Conservation (phyloP, 2,329 filamentous ascomycete genomes). For the Arthrocladium fulminans region DNA sequence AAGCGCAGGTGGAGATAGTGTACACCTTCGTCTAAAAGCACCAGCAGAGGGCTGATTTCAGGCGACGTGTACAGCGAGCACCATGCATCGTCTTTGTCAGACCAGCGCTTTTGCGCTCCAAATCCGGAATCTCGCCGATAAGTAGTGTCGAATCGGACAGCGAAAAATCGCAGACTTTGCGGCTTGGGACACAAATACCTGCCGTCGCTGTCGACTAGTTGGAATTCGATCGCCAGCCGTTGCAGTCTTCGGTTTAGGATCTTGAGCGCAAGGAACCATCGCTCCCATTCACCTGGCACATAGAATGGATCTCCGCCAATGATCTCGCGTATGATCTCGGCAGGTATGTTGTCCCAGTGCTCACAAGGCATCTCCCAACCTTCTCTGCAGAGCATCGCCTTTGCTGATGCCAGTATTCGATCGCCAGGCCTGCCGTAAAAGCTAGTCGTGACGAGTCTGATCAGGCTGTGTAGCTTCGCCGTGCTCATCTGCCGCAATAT, state of each 20-base stretch:
- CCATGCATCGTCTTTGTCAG: constrained; percentile 41
- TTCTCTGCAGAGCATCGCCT: constrained; percentile 49
- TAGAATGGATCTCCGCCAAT: constrained; percentile 53
- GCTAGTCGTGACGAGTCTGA: constrained; percentile 46
- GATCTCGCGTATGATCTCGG: constrained; percentile 50
- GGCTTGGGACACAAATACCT: constrained; percentile 39
- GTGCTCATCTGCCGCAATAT: constrained; percentile 49
- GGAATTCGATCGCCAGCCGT: constrained; percentile 39
- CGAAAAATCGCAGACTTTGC: constrained; percentile 40
- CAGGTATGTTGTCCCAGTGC: constrained; percentile 50
- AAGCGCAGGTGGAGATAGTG: constrained; percentile 53
- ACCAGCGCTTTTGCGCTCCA: constrained; percentile 25
- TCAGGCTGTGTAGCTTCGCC: constrained; percentile 40
- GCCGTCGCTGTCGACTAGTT: constrained; percentile 38
- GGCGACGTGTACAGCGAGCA: constrained; percentile 44
- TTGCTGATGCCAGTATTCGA: constrained; percentile 47
- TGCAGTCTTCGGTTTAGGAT: constrained; percentile 45
- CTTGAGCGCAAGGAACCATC: constrained; percentile 48
- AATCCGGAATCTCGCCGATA: constrained; percentile 36
- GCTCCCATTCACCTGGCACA: constrained; percentile 49
- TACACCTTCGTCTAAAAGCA: constrained; percentile 50
- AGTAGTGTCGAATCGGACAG: constrained; percentile 44
- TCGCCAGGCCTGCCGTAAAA: constrained; percentile 50
- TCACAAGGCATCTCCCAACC: constrained; percentile 46
- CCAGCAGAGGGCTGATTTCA: constrained; percentile 47